Conservation (phyloP, 1,139 yeast genomes). For the Debaryomyces udenii region DNA sequence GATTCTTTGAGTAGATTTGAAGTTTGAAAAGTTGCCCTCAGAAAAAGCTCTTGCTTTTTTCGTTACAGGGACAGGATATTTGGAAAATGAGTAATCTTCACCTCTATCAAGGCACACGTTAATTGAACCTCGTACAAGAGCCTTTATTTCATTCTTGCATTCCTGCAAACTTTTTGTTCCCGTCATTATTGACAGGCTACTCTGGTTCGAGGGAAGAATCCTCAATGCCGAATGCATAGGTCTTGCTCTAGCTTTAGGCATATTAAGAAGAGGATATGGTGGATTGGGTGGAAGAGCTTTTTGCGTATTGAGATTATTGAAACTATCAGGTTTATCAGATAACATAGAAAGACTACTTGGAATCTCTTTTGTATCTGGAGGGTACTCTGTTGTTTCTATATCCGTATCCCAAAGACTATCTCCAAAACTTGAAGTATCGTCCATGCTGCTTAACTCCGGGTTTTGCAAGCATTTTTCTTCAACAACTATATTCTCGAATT, state of each 20-base stretch:
- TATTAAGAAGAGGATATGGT: background rate
- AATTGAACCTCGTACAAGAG: conserved; percentile 32
- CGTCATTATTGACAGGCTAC: conserved; percentile 1
- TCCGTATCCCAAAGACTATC: conserved; percentile 8
- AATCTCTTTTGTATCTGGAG: background rate
- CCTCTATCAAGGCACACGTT: conserved; percentile 38
- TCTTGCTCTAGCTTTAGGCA: conserved; percentile 4
- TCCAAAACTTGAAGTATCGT: conserved; percentile 1
- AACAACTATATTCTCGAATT: background rate
- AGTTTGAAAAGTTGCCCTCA: too few species aligned
- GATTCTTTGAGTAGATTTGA: too few species aligned
- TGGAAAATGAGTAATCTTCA: conserved; percentile 35
- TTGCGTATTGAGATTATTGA: background rate
- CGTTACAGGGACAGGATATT: conserved; percentile 25
- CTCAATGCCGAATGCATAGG: background rate
- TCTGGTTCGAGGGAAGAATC: conserved; percentile 2
- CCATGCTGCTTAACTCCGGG: conserved; percentile 6
- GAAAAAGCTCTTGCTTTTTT: conserved; percentile 4
- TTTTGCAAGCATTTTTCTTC: conserved; percentile 4
- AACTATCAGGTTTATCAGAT: background rate
- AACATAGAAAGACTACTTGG: background rate
- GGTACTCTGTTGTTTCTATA: background rate
- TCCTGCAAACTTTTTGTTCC: conserved; percentile 16
- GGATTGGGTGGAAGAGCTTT: background rate
- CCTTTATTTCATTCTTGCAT: conserved; percentile 23